Evolutionary conservation across 1,284 basidiomycete genomes (phyloP).

Genomic region (Neotropicomus parvogracilis): DNA sequence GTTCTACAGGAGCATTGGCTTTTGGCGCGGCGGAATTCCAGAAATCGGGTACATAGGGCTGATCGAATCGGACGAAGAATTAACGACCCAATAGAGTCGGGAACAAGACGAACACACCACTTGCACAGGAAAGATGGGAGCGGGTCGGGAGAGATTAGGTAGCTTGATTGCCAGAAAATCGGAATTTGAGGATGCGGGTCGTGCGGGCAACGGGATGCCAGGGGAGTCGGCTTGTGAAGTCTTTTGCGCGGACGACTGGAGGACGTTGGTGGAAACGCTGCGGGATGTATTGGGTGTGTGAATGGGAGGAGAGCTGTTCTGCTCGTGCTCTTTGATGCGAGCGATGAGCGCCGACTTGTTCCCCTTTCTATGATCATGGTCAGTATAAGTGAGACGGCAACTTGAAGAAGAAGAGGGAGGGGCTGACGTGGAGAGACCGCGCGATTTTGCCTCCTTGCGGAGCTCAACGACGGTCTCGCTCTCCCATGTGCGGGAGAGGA

Average conservation of each 20-base stretch:
- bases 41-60: conserved; percentile 74
- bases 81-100: neutral
- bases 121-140: conserved; percentile 46
- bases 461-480: conserved; percentile 59
- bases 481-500: conserved; percentile 63
- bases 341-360: conserved; percentile 56
- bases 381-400: neutral
- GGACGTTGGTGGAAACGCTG: conserved; percentile 36
- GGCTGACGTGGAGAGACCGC: conserved; percentile 63
- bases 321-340: conserved; percentile 52
- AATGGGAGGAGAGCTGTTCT: conserved; percentile 21
- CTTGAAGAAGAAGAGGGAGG: neutral
- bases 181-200: conserved; percentile 20
- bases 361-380: conserved; percentile 43
- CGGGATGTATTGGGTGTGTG: conserved; percentile 22
- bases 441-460: conserved; percentile 59
- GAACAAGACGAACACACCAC: conserved; percentile 41
- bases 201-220: conserved; percentile 36
- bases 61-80: too few relatives aligned
- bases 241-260: neutral
- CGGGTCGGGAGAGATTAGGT: conserved; percentile 49
- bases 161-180: conserved; percentile 49
- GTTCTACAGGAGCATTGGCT: conserved; percentile 28
- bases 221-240: conserved; percentile 32
- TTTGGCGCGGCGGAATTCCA: conserved; percentile 57